phyloP scores from a whole-genome alignment of 2,329 filamentous ascomycete genomes.

The Anisogramma anomala region DNA sequence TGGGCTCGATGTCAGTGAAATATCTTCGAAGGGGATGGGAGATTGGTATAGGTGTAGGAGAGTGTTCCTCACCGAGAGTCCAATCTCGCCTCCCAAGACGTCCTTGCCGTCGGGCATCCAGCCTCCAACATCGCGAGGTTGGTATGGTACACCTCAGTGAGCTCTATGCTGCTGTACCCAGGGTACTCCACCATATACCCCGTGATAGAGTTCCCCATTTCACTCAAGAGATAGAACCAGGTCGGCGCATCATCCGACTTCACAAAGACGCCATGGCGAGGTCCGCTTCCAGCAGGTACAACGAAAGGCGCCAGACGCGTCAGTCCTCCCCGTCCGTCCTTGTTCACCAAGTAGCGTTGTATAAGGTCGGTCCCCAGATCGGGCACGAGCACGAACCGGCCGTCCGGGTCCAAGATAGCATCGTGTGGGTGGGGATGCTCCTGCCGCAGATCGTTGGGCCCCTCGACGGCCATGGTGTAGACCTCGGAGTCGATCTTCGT shows the following conservation, averaged over 20 bases:
- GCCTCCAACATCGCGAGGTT: slow-evolving; percentile 24
- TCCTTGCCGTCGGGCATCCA: not conserved
- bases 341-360: slow-evolving; percentile 43
- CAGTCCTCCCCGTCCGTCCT: slow-evolving; percentile 29
- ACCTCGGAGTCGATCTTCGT: slow-evolving; percentile 26
- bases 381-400: slow-evolving; percentile 48
- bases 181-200: slow-evolving; percentile 46
- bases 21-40: not conserved
- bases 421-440: slow-evolving; percentile 52
- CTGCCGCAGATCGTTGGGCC: slow-evolving; percentile 36
- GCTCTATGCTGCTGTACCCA: slow-evolving; percentile 28
- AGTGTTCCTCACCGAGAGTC: slow-evolving; percentile 38
- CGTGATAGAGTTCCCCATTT: slow-evolving; percentile 46
- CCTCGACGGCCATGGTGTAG: slow-evolving; percentile 29
- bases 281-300: slow-evolving; percentile 35
- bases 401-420: slow-evolving; percentile 53
- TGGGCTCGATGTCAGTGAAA: not conserved
- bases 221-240: slow-evolving; percentile 49
- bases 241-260: slow-evolving; percentile 29
- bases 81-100: slow-evolving; percentile 41
- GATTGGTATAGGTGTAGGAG: not conserved
- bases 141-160: slow-evolving; percentile 36
- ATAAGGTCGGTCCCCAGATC: slow-evolving; percentile 56
- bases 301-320: slow-evolving; percentile 30
- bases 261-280: slow-evolving; percentile 52